These are phyloP conservation scores for Zanthoxylum bungeanum DNA, from an alignment of 345 rosid genomes.

Conservation along the genomic window DNA sequence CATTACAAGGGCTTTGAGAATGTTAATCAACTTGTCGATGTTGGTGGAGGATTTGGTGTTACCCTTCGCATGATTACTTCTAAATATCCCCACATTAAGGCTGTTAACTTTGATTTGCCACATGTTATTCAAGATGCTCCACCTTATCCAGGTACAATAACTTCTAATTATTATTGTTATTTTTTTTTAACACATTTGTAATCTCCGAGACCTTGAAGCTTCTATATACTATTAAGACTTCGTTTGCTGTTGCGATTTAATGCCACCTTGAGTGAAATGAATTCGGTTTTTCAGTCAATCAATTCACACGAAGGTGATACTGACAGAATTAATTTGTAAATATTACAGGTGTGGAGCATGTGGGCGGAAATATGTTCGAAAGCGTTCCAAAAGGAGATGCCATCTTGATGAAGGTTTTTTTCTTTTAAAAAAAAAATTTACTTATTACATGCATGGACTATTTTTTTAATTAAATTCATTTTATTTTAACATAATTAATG, in stretches of 20 bases:
- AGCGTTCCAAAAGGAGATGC: constrained; percentile 43
- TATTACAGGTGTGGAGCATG: constrained; percentile 26
- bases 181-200: too few species aligned
- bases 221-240: accelerated
- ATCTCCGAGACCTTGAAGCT: too few species aligned
- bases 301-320: too few species aligned
- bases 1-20: constrained; percentile 41
- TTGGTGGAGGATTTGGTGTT: constrained; percentile 54
- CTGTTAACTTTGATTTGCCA: constrained; percentile 50
- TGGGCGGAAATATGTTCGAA: constrained; percentile 32
- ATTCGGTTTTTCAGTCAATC: not conserved
- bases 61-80: constrained; percentile 34
- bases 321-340: not conserved
- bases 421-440: too few species aligned
- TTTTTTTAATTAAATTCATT: too few species aligned
- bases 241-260: too few species aligned
- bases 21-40: constrained; percentile 35
- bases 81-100: constrained; percentile 40
- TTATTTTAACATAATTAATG: too few species aligned
- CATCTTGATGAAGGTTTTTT: constrained; percentile 41
- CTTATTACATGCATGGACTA: not conserved
- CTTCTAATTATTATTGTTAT: too few species aligned
- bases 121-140: constrained; percentile 48
- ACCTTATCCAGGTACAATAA: constrained; percentile 32
- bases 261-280: too few species aligned